Evolutionary conservation across 768 basidiomycete genomes (phyloP).

Genomic region (Nevesoporus exiguus): DNA sequence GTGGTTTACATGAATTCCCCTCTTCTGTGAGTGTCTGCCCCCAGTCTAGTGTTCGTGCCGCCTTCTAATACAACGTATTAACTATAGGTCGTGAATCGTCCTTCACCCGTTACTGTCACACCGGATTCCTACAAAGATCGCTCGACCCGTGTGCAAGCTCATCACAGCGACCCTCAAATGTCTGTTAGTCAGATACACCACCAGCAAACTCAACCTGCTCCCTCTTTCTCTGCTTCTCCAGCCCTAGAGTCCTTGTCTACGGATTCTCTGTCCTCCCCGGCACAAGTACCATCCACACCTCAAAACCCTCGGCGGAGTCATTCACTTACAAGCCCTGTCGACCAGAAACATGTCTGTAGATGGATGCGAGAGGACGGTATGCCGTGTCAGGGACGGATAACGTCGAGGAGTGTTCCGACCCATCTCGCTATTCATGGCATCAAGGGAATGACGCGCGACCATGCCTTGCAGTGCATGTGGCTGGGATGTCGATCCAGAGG

Average conservation of each 20-base stretch:
- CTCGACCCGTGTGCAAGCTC: no score
- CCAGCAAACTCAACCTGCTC: not conserved
- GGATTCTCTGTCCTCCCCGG: no score
- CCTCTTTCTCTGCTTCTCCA: not conserved
- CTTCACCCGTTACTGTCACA: no score
- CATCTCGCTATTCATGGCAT: slow-evolving; percentile 15
- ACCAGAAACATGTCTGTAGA: not conserved
- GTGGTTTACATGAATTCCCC: no score
- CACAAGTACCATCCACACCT: no score
- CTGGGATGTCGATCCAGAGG: not conserved
- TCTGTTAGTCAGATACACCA: no score
- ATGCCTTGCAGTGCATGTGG: slow-evolving; percentile 6
- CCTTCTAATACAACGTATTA: no score
- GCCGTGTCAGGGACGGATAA: not conserved
- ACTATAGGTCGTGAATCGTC: no score
- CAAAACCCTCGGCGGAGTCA: not conserved
- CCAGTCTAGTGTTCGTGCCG: no score
- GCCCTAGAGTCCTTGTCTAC: not conserved
- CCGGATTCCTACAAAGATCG: no score
- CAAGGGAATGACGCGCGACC: fast-evolving
- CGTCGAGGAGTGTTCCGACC: not conserved
- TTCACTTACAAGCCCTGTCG: not conserved
- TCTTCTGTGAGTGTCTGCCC: no score
- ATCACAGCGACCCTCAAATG: no score
- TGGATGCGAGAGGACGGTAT: slow-evolving; percentile 6